phyloP scores from a whole-genome alignment of 371 early-diverging fungal genomes.

The Mucor piriformis region DNA sequence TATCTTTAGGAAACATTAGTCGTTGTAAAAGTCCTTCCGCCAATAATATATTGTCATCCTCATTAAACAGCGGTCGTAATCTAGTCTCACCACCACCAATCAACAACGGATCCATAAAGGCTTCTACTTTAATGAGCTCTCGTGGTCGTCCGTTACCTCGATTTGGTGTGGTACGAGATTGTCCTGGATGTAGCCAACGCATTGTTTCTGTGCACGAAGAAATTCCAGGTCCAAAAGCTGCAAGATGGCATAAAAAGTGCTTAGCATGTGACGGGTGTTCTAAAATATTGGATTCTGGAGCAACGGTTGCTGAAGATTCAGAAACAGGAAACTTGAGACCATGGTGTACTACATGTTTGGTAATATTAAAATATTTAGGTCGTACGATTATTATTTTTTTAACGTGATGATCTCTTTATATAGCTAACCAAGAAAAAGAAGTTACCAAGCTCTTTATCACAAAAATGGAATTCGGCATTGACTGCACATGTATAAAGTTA shows the following conservation, averaged over 20 bases:
- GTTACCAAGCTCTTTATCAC: not conserved
- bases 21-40: not conserved
- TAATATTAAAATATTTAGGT: constrained; percentile 16
- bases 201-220: constrained; percentile 49
- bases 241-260: constrained; percentile 49
- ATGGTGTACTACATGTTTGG: constrained; percentile 45
- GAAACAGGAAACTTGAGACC: constrained; percentile 23
- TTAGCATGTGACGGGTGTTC: constrained; percentile 35
- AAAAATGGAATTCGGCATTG: not conserved
- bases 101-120: constrained; percentile 13
- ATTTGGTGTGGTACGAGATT: constrained; percentile 38
- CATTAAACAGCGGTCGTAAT: not conserved
- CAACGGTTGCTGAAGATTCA: constrained; percentile 31
- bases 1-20: not conserved
- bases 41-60: not conserved
- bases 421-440: not conserved
- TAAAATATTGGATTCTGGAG: constrained; percentile 47
- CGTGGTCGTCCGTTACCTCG: constrained; percentile 39
- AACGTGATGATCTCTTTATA: not conserved
- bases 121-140: constrained; percentile 42
- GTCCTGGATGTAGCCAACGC: constrained; percentile 43
- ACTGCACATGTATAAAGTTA: not conserved
- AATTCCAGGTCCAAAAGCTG: constrained; percentile 47
- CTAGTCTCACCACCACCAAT: not conserved
- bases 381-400: not conserved